Percentiles rank a stretch among this genome's conserved stretches.
Conservation (phyloP, 2,329 filamentous ascomycete genomes). For the Aspergillus sp. region DNA sequence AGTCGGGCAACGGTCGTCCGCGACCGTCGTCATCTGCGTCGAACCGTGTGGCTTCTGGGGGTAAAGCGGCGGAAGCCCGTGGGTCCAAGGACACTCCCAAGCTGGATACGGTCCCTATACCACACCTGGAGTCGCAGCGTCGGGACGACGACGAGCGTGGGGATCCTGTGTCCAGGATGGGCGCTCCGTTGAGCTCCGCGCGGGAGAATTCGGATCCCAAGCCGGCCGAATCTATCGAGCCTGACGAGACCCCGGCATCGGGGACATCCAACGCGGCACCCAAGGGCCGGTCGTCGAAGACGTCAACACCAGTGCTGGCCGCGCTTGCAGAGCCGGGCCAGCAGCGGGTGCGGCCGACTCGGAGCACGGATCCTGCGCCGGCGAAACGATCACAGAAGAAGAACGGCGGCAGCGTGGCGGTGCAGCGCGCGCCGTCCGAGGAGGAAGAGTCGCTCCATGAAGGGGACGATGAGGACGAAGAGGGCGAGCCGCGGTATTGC, state of each 20-base stretch:
- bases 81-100: constrained; percentile 46
- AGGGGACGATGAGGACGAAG: constrained; percentile 62
- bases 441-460: constrained; percentile 44
- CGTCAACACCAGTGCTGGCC: constrained; percentile 38
- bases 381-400: constrained; percentile 38
- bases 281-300: constrained; percentile 41
- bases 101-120: constrained; percentile 20
- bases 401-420: constrained; percentile 22
- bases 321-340: constrained; percentile 34
- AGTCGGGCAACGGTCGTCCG: constrained; percentile 55
- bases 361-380: constrained; percentile 30
- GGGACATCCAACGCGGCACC: constrained; percentile 11
- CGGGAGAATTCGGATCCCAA: constrained; percentile 36
- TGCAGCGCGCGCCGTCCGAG: constrained; percentile 32
- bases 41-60: constrained; percentile 57
- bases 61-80: constrained; percentile 50
- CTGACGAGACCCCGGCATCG: constrained; percentile 30
- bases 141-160: constrained; percentile 27
- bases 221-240: constrained; percentile 28
- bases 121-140: constrained; percentile 38
- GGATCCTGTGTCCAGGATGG: constrained; percentile 13
- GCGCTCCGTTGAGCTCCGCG: constrained; percentile 24
- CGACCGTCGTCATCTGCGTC: constrained; percentile 61
- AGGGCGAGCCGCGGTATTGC: constrained; percentile 72
- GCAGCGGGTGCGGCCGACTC: constrained; percentile 33